Percentiles rank a stretch among this genome's conserved stretches.
Conservation (phyloP, 306 rosid species). For the Crataegus laevigata region DNA sequence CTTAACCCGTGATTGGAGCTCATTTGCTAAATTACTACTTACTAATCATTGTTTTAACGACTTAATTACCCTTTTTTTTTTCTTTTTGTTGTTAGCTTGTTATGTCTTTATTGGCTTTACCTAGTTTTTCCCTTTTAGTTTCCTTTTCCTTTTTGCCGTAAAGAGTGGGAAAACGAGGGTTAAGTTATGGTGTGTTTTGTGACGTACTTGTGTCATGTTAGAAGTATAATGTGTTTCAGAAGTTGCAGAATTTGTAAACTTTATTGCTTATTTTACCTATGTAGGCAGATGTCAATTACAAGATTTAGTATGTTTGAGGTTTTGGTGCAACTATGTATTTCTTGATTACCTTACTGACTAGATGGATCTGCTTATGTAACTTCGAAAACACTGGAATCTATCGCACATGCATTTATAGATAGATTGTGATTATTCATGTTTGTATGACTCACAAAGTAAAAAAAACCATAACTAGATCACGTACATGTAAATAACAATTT, state of each 20-base stretch:
- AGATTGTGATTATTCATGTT: too few relatives aligned
- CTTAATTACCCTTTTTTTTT: background rate
- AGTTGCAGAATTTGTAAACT: background rate
- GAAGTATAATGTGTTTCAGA: background rate
- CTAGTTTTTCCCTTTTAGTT: background rate
- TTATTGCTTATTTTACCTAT: too few relatives aligned
- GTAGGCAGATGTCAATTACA: background rate
- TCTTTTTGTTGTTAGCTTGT: background rate
- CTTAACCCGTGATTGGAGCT: background rate
- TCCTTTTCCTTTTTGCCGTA: background rate
- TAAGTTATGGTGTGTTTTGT: background rate
- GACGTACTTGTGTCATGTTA: background rate
- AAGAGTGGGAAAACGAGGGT: background rate
- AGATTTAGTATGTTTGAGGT: background rate
- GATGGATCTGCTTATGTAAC: background rate
- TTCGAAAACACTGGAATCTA: background rate
- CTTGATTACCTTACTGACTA: background rate
- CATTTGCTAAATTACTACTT: constrained; percentile 31
- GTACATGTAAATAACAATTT: too few relatives aligned
- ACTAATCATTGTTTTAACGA: constrained; percentile 27
- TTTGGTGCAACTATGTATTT: background rate
- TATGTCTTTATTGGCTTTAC: background rate
- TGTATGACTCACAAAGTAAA: background rate
- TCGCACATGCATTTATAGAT: background rate
- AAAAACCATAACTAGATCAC: too few relatives aligned